Evolutionary conservation across 805 yeast genomes (phyloP), one percentile per base, ranked within the genome.

Genomic region (Teunomyces lycoperdinae): DNA sequence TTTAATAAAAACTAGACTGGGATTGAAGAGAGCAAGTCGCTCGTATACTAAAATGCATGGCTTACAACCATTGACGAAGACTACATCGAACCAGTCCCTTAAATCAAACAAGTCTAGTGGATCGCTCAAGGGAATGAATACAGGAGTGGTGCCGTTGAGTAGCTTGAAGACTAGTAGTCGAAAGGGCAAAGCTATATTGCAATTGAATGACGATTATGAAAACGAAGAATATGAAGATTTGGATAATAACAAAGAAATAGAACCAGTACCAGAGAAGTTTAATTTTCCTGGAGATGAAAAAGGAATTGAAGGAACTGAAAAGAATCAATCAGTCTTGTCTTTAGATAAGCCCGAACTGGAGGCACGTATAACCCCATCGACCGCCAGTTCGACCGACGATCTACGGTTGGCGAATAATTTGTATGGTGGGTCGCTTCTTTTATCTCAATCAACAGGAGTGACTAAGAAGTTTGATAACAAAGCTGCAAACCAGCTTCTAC

Each of bases 381-480:
- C 55, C 2, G 53, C 51, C 38, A 65, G 64, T 46, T 63, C 67
- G 3, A 51, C 60, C 3, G 70, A 66, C 14, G 69, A 67, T 38
- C 53, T 61, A 26, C 29, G 16, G n/a, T 16, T 42, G 33, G 17
- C 47, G 51, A 29, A 61, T 27, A 70, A 71, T 50, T 42, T 71
- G 42, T 73, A 73, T 50, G 76, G 77, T 5, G 77, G 77, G 3
- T 70, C 75, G 8, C 55, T 73, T 11, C 60, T 72, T 40, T 53
- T 73, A 16, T 72, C 77, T 3, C 77, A 73, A 50, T 69, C 75
- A 2, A 73, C 77, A 0, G 77, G 77, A 2, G 50, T 71, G 39
- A 65, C 69, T 5, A 64, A 66, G 45, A 71, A 73, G 50, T 50
- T 73, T 1, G 67, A 66, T 38, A 38, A 46, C 42, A 49, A 46